Percentiles rank a stretch among this genome's conserved stretches.
Evolutionary conservation across 805 yeast genomes (phyloP).

Genomic region (Kuraishia piskuri): DNA sequence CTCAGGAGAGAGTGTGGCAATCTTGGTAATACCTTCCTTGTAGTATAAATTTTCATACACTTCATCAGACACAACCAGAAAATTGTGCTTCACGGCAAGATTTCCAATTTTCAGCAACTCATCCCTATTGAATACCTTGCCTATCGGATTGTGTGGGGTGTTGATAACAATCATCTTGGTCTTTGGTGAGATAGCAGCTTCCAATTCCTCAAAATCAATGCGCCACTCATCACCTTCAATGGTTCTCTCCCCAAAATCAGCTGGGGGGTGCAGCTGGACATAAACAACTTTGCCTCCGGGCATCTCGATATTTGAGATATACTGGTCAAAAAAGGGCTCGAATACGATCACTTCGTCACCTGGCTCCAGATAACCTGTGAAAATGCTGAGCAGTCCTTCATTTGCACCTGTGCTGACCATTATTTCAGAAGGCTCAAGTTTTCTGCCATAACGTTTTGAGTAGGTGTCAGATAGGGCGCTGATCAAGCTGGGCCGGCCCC

Average conservation of each 20-base stretch:
- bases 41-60: slow-evolving; percentile 90
- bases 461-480: slow-evolving; percentile 66
- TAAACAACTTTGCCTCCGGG: slow-evolving; percentile 89
- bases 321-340: slow-evolving; percentile 96
- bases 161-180: slow-evolving; percentile 85
- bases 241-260: slow-evolving; percentile 48
- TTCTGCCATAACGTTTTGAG: slow-evolving; percentile 53
- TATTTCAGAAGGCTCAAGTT: slow-evolving; percentile 50
- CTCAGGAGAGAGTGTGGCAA: slow-evolving; percentile 77
- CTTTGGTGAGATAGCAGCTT: slow-evolving; percentile 57
- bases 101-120: slow-evolving; percentile 77
- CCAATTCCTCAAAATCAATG: slow-evolving; percentile 71
- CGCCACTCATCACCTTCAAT: slow-evolving; percentile 85
- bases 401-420: slow-evolving; percentile 94
- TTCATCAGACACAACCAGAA: slow-evolving; percentile 83
- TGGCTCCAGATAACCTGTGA: slow-evolving; percentile 73
- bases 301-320: slow-evolving; percentile 87
- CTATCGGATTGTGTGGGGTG: slow-evolving; percentile 95
- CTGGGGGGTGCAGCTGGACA: slow-evolving; percentile 80
- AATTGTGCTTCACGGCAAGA: slow-evolving; percentile 76
- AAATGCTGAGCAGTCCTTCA: slow-evolving; percentile 82
- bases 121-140: slow-evolving; percentile 72
- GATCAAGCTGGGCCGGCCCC: slow-evolving; percentile 74
- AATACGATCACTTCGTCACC: slow-evolving; percentile 96
- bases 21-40: slow-evolving; percentile 56